Base-by-base conservation (phyloP, 306 rosid genomes). In the Acacia crassicarpa region DNA sequence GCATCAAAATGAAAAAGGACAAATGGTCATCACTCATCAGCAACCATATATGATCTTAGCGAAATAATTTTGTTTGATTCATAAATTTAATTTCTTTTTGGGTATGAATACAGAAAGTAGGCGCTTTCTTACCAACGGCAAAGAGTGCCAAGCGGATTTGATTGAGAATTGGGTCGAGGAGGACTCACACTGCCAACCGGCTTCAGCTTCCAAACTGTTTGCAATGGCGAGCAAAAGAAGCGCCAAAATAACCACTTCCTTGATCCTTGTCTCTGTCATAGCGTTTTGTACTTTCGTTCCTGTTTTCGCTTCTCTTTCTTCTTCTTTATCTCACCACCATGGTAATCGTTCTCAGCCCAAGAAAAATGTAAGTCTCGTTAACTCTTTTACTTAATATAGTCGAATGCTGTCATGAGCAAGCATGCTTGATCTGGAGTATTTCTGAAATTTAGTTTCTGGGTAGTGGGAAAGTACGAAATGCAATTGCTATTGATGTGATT, bases 251-350 rank as follows among this genome's bases (percentile, higher is more conserved):
- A 80, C 82, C 85, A 48, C 88, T 84, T 75, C 89, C 78, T 83
- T 92, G 41, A 41, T 86, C 84, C 67, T 90, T 46, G 61, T 89
- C 75, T 86, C 85, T 80, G 76, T 88, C 44, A 49, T 88, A 11
- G 80, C 80, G 0, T 79, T 88, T 4, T 89, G 85, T 20, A 63
- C 88, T 51, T 81, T 88, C 32, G 79, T 89, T 51, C 91, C 97
- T 77, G 87, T 85, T 61, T 88, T 94, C 49, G 92, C 94, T 84
- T 87, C 83, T 51, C 88, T 90, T 46, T 92, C 97, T 80, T 83
- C 94, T 71, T 63, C 89, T 1, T 27, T 80, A 22, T 75, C 90
- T 32, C 90, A 43, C 12, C 56, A 79, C 46, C 81, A 77, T 48
- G 78, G 27, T 59, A 74, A 58, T 38, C 89, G 20, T 76, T 77